Percentiles rank a stretch among this genome's conserved stretches.
phyloP scores from a whole-genome alignment of 768 basidiomycete species.

The Suillus hirtellus region DNA sequence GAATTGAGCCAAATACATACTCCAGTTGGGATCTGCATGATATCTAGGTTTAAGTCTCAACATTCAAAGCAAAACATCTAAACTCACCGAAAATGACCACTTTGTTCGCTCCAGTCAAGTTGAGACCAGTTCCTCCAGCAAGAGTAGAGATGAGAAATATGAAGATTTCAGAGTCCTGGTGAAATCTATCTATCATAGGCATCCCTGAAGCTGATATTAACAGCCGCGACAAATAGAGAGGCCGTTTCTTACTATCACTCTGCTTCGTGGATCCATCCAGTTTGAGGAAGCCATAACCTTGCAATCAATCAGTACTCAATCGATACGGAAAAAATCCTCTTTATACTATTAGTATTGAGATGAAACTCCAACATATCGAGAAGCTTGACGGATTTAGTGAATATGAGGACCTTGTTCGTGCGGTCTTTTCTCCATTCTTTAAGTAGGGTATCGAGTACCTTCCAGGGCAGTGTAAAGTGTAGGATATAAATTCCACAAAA shows the following conservation, averaged over 20 bases:
- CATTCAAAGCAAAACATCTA: slow-evolving; percentile 5
- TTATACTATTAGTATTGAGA: slow-evolving; percentile 55
- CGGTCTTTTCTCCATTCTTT: slow-evolving; percentile 64
- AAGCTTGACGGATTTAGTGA: slow-evolving; percentile 90
- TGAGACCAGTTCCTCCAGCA: slow-evolving; percentile 90
- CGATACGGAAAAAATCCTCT: background rate
- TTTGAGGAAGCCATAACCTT: slow-evolving; percentile 64
- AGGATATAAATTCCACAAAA: background rate
- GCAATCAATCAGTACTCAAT: slow-evolving; percentile 7
- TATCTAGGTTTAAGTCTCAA: background rate
- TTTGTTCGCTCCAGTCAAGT: slow-evolving; percentile 90
- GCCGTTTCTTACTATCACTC: slow-evolving; percentile 55
- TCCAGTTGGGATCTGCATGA: slow-evolving; percentile 87
- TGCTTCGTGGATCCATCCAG: slow-evolving; percentile 79
- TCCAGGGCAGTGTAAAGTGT: background rate
- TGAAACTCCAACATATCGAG: slow-evolving; percentile 84
- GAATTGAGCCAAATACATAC: slow-evolving; percentile 44
- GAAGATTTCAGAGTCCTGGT: slow-evolving; percentile 69
- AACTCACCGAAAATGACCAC: slow-evolving; percentile 84
- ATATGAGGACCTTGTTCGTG: slow-evolving; percentile 87
- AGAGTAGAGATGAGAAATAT: slow-evolving; percentile 89
- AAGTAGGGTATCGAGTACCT: slow-evolving; percentile 71
- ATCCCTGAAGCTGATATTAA: slow-evolving; percentile 53
- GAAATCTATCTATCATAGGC: slow-evolving; percentile 84
- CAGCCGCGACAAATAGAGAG: background rate